phyloP scores from a whole-genome alignment of 768 basidiomycete genomes.

The Sporobolomyces phaffii region DNA sequence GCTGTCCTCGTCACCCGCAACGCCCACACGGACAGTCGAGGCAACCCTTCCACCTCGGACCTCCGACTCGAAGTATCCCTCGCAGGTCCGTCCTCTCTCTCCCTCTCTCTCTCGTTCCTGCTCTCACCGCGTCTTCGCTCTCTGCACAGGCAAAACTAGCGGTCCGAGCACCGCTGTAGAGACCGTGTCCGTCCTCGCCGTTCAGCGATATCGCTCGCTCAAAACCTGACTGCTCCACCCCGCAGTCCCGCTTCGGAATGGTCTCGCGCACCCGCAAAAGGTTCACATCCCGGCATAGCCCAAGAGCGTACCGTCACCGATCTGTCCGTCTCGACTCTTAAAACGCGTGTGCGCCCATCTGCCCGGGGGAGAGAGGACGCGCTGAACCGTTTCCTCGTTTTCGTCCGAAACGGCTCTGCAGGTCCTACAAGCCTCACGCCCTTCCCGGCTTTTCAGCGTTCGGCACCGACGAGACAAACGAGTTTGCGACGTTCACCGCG shows the following conservation, averaged over 20 bases:
- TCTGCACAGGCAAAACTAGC: not conserved
- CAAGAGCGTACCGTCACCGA: not conserved
- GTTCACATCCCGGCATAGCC: not conserved
- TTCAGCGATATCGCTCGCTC: too few relatives aligned
- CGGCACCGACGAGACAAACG: conserved; percentile 29
- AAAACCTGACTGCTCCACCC: not conserved
- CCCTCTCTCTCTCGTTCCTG: not conserved
- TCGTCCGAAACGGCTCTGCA: not conserved
- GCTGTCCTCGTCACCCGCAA: conserved; percentile 13
- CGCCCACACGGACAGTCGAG: not conserved
- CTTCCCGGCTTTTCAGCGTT: conserved; percentile 7
- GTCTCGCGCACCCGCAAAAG: not conserved
- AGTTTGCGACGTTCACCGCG: conserved; percentile 33
- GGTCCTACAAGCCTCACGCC: conserved; percentile 8
- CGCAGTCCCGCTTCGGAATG: conserved; percentile 17
- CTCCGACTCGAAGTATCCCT: conserved; percentile 21
- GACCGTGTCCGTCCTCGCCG: conserved; percentile 3
- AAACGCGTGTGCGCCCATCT: too few relatives aligned
- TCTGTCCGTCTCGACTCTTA: not conserved
- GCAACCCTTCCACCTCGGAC: conserved; percentile 17
- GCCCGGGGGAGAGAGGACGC: too few relatives aligned
- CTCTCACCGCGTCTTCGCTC: not conserved
- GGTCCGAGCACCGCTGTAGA: not conserved
- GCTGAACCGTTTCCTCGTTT: not conserved
- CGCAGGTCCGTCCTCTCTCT: conserved; percentile 7